These are phyloP conservation scores for Cladosporium sp. DNA, from an alignment of 2,329 filamentous ascomycete species.

Conservation along the genomic window DNA sequence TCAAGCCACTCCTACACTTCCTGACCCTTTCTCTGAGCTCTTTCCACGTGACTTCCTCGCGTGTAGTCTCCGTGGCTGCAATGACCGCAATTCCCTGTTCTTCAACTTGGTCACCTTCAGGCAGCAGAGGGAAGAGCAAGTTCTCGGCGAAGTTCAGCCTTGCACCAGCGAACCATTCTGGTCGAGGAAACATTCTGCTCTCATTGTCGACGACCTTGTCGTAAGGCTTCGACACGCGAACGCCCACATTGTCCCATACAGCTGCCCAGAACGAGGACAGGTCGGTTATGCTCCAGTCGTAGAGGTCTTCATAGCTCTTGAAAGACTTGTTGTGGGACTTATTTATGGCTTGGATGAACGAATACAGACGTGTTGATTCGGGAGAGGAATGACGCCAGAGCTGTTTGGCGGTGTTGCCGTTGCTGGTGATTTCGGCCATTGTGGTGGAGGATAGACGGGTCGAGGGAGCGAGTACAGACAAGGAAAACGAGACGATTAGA, in stretches of 20 bases:
- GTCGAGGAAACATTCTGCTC: constrained; percentile 77
- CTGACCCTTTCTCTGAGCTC: constrained; percentile 77
- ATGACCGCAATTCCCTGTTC: constrained; percentile 70
- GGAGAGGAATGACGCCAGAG: constrained; percentile 44
- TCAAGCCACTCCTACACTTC: constrained; percentile 69
- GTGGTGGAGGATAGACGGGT: neutral
- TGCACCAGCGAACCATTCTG: constrained; percentile 77
- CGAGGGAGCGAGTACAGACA: neutral
- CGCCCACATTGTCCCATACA: constrained; percentile 78
- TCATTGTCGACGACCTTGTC: constrained; percentile 65
- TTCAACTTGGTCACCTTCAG: constrained; percentile 44
- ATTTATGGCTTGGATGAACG: constrained; percentile 62
- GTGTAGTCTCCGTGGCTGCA: constrained; percentile 72
- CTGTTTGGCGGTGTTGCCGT: constrained; percentile 19
- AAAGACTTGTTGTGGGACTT: constrained; percentile 64
- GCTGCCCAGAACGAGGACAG: constrained; percentile 79
- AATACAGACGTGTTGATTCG: constrained; percentile 45
- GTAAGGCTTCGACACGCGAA: constrained; percentile 67
- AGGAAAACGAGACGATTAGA: neutral
- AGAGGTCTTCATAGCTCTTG: constrained; percentile 70
- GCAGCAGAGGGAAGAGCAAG: constrained; percentile 71
- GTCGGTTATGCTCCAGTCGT: constrained; percentile 80
- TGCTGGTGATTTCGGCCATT: constrained; percentile 7
- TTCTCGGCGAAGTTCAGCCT: constrained; percentile 94
- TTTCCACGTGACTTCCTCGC: constrained; percentile 71